Percentiles rank a stretch among this genome's conserved stretches.
Evolutionary conservation across 2,329 filamentous ascomycete genomes (phyloP).

Genomic region (Whalleya microplaca): DNA sequence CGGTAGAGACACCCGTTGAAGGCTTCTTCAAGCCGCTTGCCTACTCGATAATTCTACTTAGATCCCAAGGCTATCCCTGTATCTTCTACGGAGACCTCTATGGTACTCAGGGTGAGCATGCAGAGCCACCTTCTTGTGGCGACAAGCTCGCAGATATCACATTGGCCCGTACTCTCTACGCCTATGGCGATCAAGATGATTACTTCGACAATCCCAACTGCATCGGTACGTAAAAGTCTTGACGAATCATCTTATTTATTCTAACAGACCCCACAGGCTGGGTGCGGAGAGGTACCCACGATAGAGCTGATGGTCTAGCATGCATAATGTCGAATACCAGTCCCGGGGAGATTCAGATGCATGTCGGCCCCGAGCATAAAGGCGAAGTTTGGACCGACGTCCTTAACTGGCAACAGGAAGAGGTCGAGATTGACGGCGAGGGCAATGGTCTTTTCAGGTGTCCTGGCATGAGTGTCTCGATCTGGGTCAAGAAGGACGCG

Average conservation of each 20-base stretch:
- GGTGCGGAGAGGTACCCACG: conserved; percentile 53
- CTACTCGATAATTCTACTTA: conserved; percentile 72
- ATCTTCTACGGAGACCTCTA: conserved; percentile 75
- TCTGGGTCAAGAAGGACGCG: conserved; percentile 27
- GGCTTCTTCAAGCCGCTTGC: conserved; percentile 73
- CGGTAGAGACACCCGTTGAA: conserved; percentile 59
- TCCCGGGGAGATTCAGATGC: conserved; percentile 61
- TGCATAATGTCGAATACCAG: conserved; percentile 60
- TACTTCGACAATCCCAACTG: conserved; percentile 66
- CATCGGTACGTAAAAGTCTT: conserved; percentile 38
- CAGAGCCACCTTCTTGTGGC: conserved; percentile 56
- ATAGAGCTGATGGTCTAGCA: conserved; percentile 54
- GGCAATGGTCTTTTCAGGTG: conserved; percentile 65
- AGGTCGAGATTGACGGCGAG: conserved; percentile 62
- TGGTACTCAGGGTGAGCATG: conserved; percentile 54
- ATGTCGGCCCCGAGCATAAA: conserved; percentile 60
- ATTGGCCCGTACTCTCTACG: conserved; percentile 66
- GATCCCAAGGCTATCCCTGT: conserved; percentile 63
- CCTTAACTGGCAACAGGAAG: conserved; percentile 56
- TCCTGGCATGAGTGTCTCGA: conserved; percentile 21
- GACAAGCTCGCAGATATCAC: conserved; percentile 59
- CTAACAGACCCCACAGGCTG: conserved; percentile 46
- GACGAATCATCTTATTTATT: not conserved
- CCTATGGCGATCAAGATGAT: conserved; percentile 67
- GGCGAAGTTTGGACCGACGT: conserved; percentile 69